Conservation (phyloP, 345 rosid species). For the Bretschneidera sinensis region DNA sequence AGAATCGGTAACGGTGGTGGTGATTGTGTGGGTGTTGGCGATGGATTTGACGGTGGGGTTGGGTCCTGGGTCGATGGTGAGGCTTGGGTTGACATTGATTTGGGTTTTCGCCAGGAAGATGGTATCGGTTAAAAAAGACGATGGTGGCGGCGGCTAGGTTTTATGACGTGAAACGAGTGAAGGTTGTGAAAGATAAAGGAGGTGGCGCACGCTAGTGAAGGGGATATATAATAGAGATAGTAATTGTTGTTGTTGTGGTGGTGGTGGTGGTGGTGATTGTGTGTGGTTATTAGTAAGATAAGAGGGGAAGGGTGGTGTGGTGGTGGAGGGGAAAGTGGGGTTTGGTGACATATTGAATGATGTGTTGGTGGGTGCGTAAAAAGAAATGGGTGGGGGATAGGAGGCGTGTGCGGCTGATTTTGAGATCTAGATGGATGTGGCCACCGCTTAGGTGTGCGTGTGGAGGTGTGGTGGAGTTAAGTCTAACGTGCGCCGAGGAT, state of each 20-base stretch:
- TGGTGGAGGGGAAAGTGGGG: conserved; percentile 33
- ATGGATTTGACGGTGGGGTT: conserved; percentile 20
- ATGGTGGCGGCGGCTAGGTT: conserved; percentile 17
- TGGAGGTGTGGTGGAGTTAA: not conserved
- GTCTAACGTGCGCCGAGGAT: conserved; percentile 48
- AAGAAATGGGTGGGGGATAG: conserved; percentile 23
- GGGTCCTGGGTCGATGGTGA: conserved; percentile 31
- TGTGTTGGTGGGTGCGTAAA: conserved; percentile 6
- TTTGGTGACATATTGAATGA: conserved; percentile 39
- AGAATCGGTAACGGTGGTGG: conserved; percentile 23
- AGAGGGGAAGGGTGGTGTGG: conserved; percentile 27
- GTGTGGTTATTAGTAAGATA: not conserved
- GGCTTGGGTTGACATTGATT: conserved; percentile 34
- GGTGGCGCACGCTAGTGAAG: conserved; percentile 21
- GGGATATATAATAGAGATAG: conserved; percentile 7
- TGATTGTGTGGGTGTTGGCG: conserved; percentile 14
- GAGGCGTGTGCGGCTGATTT: conserved; percentile 57
- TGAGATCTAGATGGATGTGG: conserved; percentile 37
- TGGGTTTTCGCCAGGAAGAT: not conserved
- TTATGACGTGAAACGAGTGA: not conserved
- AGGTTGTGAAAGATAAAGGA: conserved; percentile 25
- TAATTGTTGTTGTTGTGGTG: too few relatives aligned
- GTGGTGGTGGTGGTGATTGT: conserved; percentile 18
- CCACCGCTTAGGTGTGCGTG: conserved; percentile 37
- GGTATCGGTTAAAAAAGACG: conserved; percentile 5